phyloP scores from a whole-genome alignment of 2,329 filamentous ascomycete species.

The Exophiala sideris region DNA sequence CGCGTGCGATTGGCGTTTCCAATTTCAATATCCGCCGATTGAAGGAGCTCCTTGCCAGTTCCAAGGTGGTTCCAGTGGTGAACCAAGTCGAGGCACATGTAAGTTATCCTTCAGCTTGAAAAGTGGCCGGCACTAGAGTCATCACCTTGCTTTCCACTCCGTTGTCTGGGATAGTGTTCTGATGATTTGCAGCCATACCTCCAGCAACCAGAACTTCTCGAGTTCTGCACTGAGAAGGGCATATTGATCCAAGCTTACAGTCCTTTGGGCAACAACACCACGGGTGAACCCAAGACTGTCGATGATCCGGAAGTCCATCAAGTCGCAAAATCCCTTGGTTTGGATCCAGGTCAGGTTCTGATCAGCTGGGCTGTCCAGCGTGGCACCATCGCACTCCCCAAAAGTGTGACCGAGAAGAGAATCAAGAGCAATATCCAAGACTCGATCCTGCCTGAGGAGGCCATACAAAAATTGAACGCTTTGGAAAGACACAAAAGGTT shows the following conservation, averaged over 20 bases:
- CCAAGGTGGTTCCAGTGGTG: slow-evolving; percentile 44
- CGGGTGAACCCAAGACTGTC: slow-evolving; percentile 62
- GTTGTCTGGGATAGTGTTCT: no score
- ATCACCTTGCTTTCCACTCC: no score
- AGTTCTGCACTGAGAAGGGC: slow-evolving; percentile 55
- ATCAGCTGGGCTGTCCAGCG: slow-evolving; percentile 55
- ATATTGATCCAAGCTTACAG: slow-evolving; percentile 64
- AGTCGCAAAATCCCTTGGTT: slow-evolving; percentile 61
- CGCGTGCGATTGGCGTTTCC: slow-evolving; percentile 50
- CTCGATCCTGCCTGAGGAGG: slow-evolving; percentile 35
- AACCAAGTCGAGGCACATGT: slow-evolving; percentile 53
- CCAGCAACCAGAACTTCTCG: slow-evolving; percentile 57
- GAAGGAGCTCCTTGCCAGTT: slow-evolving; percentile 44
- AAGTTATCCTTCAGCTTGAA: no score
- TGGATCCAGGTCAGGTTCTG: slow-evolving; percentile 55
- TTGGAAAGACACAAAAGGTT: slow-evolving; percentile 38
- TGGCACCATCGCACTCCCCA: slow-evolving; percentile 53
- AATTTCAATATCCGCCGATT: slow-evolving; percentile 50
- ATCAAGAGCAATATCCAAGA: slow-evolving; percentile 50
- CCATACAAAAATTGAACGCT: slow-evolving; percentile 35
- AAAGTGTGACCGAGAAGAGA: slow-evolving; percentile 52
- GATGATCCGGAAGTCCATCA: slow-evolving; percentile 62
- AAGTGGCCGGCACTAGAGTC: no score
- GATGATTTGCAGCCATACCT: slow-evolving; percentile 56
- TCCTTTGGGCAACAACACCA: slow-evolving; percentile 58